Evolutionary conservation across 352 stramenopile genomes (phyloP).

Genomic region (Globisporangium mamillatum): DNA sequence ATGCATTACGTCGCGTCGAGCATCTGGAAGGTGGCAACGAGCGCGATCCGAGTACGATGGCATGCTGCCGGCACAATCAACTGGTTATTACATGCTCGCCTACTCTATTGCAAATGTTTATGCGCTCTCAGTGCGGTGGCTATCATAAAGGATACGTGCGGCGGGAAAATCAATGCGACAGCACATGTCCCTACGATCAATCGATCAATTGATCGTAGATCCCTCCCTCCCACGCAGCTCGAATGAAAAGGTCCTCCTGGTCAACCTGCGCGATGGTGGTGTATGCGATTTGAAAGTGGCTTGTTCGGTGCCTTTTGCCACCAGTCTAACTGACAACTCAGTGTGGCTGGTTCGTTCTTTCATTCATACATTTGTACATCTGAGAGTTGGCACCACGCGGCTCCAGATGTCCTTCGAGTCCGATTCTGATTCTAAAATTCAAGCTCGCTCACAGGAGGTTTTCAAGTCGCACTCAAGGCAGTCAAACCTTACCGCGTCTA

Average conservation of each 20-base stretch:
- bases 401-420: not conserved
- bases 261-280: not conserved
- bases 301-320: not conserved
- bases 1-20: not conserved
- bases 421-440: not conserved
- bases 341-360: not conserved
- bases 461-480: not conserved
- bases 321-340: not conserved
- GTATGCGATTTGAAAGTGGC: not conserved
- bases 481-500: not conserved
- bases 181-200: not conserved
- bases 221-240: not conserved
- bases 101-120: not conserved
- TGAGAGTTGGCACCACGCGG: not conserved
- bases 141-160: not conserved
- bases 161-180: not conserved
- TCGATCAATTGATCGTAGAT: not conserved
- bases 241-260: not conserved
- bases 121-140: not conserved
- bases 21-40: not conserved
- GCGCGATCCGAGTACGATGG: not conserved
- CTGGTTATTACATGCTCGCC: not conserved
- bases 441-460: not conserved
- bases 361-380: not conserved
- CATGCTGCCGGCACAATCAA: not conserved